Conservation (phyloP, 768 basidiomycete species). For the Myochromella boudieri region DNA sequence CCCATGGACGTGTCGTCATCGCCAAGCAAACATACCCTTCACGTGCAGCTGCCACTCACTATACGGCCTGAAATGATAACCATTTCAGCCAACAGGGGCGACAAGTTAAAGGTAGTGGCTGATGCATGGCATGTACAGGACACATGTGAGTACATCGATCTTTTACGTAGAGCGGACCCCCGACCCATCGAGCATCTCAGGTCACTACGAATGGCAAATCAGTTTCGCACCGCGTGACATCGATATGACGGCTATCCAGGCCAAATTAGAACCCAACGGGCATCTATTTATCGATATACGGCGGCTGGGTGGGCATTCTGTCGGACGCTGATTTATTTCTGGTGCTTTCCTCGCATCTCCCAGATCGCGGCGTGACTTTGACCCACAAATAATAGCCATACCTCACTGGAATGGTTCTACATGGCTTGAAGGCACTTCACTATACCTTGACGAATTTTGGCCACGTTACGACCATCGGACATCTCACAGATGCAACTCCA, state of each 20-base stretch:
- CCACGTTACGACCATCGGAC: not conserved
- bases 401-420: not conserved
- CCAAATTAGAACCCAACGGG: conserved; percentile 45
- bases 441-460: not conserved
- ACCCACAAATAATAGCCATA: not conserved
- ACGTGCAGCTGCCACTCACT: conserved; percentile 45
- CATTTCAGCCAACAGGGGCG: conserved; percentile 57
- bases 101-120: conserved; percentile 55
- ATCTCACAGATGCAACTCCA: not conserved
- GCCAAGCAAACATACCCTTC: conserved; percentile 39
- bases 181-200: conserved; percentile 30
- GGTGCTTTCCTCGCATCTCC: not conserved
- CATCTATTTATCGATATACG: conserved; percentile 48
- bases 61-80: conserved; percentile 65
- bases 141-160: too few species aligned
- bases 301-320: conserved; percentile 17
- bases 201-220: conserved; percentile 64
- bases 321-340: not conserved
- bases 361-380: not conserved
- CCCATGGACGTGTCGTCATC: conserved; percentile 45
- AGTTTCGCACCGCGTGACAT: conserved; percentile 52
- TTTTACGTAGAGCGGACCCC: too few species aligned
- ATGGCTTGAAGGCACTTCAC: conserved; percentile 1
- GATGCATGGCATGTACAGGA: conserved; percentile 67
- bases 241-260: conserved; percentile 52